A percentile compares a stretch with the other conserved stretches of the same genome.
phyloP scores from a whole-genome alignment of 805 yeast genomes.

The Wickerhamomyces kurtzmanii region DNA sequence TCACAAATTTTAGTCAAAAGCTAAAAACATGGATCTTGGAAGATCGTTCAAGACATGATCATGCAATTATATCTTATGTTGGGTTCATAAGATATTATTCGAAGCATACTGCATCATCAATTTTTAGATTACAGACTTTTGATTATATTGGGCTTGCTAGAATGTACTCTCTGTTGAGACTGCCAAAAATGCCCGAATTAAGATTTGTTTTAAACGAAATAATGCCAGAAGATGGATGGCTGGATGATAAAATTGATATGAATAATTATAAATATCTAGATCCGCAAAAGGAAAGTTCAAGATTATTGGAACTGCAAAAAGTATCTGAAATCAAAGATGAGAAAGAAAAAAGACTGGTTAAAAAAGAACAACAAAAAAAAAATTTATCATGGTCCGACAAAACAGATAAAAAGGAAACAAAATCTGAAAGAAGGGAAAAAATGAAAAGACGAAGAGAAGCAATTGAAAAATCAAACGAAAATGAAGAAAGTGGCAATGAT shows the following conservation, averaged over 20 bases:
- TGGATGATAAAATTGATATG: conserved; percentile 54
- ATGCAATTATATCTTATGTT: conserved; percentile 71
- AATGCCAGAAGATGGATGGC: conserved; percentile 70
- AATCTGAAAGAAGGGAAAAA: conserved; percentile 56
- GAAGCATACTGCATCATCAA: conserved; percentile 82
- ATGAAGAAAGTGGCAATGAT: conserved; percentile 30
- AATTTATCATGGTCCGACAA: conserved; percentile 81
- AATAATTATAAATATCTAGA: conserved; percentile 60
- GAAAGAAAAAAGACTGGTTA: conserved; percentile 22
- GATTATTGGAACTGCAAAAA: conserved; percentile 50
- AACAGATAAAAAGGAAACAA: conserved; percentile 48
- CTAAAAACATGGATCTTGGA: conserved; percentile 45
- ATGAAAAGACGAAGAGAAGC: conserved; percentile 58
- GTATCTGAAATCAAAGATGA: conserved; percentile 22
- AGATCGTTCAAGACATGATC: conserved; percentile 78
- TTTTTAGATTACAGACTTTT: conserved; percentile 63
- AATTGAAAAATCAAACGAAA: conserved; percentile 37
- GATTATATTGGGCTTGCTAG: conserved; percentile 67
- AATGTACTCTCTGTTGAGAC: conserved; percentile 69
- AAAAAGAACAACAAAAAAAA: conserved; percentile 35
- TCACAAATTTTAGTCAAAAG: conserved; percentile 11
- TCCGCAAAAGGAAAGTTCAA: conserved; percentile 46
- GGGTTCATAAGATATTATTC: conserved; percentile 77
- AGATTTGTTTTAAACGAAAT: conserved; percentile 31
- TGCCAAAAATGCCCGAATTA: conserved; percentile 94